phyloP scores from a whole-genome alignment of 1,284 basidiomycete species.

The Ganoderma multipileum region DNA sequence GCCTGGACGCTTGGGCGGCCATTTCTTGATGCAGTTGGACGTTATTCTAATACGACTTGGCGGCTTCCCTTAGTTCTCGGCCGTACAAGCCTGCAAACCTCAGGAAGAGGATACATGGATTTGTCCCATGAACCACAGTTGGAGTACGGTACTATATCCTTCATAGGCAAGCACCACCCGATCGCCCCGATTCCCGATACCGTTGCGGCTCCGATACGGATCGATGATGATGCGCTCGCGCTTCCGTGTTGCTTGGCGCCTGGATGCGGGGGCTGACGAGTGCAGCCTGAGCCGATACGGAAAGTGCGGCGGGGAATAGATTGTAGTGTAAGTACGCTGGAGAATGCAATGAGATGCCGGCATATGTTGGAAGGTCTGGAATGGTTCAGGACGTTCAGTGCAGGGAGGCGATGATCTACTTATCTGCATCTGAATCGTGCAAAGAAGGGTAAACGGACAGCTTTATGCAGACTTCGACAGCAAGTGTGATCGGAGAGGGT shows the following conservation, averaged over 20 bases:
- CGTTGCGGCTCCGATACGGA: slow-evolving; percentile 1
- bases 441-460: slow-evolving; percentile 5
- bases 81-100: background rate
- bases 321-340: background rate
- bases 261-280: background rate
- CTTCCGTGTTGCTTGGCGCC: background rate
- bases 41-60: background rate
- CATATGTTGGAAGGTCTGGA: background rate
- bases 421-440: background rate
- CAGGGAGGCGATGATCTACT: slow-evolving; percentile 4
- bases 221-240: background rate
- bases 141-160: background rate
- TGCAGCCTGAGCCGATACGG: background rate
- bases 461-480: background rate
- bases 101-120: slow-evolving; percentile 7
- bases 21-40: background rate
- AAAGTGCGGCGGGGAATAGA: background rate
- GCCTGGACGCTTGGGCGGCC: background rate
- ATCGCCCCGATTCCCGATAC: slow-evolving; percentile 2
- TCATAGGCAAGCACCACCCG: background rate
- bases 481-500: slow-evolving; percentile 14
- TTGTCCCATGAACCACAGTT: background rate
- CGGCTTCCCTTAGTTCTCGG: background rate
- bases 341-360: slow-evolving; percentile 1
- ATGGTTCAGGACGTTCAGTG: background rate